These are phyloP conservation scores for Penicillium griseofulvum DNA, from an alignment of 2,329 filamentous ascomycete species.

Conservation along the genomic window DNA sequence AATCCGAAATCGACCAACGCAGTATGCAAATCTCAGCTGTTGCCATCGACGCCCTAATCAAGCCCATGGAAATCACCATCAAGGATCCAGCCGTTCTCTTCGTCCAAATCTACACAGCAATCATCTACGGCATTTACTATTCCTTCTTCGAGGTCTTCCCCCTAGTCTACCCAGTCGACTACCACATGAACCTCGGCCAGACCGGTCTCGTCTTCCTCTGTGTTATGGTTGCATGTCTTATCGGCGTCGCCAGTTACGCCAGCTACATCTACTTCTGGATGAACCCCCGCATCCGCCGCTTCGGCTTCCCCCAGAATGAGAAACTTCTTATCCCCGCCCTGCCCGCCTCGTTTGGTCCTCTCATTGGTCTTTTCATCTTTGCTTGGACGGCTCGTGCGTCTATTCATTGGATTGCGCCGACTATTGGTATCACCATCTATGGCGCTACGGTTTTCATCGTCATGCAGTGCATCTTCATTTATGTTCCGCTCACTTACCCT, in stretches of 20 bases:
- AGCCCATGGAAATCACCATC: slow-evolving; percentile 59
- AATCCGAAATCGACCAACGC: slow-evolving; percentile 62
- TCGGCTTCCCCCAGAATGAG: slow-evolving; percentile 55
- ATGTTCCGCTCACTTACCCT: slow-evolving; percentile 37
- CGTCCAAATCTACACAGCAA: slow-evolving; percentile 61
- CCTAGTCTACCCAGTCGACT: slow-evolving; percentile 59
- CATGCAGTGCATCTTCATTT: slow-evolving; percentile 45
- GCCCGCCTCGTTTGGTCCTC: slow-evolving; percentile 52
- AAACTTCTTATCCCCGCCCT: slow-evolving; percentile 56
- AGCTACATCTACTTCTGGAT: slow-evolving; percentile 54
- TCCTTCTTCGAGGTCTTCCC: slow-evolving; percentile 66
- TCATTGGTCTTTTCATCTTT: slow-evolving; percentile 60
- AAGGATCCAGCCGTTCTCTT: slow-evolving; percentile 64
- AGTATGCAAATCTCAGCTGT: slow-evolving; percentile 18
- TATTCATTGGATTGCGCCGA: slow-evolving; percentile 38
- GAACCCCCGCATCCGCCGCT: slow-evolving; percentile 50
- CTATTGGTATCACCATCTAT: slow-evolving; percentile 45
- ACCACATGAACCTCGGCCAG: slow-evolving; percentile 59
- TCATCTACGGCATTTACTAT: slow-evolving; percentile 55
- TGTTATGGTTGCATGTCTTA: slow-evolving; percentile 56
- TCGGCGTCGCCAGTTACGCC: slow-evolving; percentile 52
- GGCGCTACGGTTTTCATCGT: slow-evolving; percentile 38
- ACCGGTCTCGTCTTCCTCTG: slow-evolving; percentile 61
- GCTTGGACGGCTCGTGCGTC: slow-evolving; percentile 26
- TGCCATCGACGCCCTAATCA: slow-evolving; percentile 24